These are phyloP conservation scores for Sicyos baderoa DNA, from an alignment of 306 rosid species.

Conservation along the genomic window DNA sequence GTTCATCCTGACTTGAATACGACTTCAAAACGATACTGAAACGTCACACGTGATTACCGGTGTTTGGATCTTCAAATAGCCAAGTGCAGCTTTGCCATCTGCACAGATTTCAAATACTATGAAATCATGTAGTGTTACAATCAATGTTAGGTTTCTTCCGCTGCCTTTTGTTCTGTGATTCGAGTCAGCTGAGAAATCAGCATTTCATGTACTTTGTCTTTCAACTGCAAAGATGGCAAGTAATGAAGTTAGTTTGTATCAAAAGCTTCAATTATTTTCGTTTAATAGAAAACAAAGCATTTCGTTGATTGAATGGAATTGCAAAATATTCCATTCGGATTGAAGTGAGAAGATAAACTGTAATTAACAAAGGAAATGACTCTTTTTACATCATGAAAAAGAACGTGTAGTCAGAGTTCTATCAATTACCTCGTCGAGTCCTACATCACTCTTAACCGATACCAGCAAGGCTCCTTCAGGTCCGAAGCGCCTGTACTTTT, in stretches of 20 bases:
- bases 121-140: conserved; percentile 7
- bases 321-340: too few species aligned
- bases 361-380: too few species aligned
- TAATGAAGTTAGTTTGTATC: not conserved
- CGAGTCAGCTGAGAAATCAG: conserved; percentile 54
- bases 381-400: not conserved
- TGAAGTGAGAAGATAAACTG: too few species aligned
- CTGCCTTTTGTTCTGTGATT: conserved; percentile 30
- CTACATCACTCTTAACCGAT: conserved; percentile 50
- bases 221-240: conserved; percentile 44
- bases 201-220: conserved; percentile 60
- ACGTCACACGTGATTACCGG: not conserved
- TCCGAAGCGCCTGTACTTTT: conserved; percentile 54
- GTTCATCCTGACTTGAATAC: too few species aligned
- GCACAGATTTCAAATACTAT: too few species aligned
- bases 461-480: conserved; percentile 71
- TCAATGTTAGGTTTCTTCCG: conserved; percentile 4
- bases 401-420: not conserved
- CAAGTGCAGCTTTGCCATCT: not conserved
- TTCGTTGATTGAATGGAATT: too few species aligned
- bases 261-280: not conserved
- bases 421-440: conserved; percentile 58
- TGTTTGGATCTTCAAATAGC: not conserved
- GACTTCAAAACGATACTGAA: not conserved
- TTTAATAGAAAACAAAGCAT: too few species aligned